Conservation (phyloP, 1,139 yeast species). For the Saccharomycopsis hybrid region DNA sequence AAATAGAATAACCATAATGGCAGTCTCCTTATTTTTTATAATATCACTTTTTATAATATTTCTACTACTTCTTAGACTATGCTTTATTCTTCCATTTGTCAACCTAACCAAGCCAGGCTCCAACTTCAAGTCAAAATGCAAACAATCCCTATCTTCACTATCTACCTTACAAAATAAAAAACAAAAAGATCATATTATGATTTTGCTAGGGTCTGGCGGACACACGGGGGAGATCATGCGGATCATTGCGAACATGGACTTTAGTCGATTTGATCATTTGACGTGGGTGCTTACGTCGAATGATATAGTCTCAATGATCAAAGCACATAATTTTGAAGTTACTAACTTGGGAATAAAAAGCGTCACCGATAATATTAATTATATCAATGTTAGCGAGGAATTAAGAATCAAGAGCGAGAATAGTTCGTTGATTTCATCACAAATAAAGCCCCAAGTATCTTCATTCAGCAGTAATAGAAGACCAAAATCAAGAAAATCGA, state of each 20-base stretch:
- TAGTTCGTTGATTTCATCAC: background rate
- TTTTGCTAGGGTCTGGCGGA: conserved; percentile 80
- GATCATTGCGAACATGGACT: conserved; percentile 41
- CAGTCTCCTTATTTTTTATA: too few species aligned
- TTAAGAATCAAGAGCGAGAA: background rate
- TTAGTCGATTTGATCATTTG: conserved; percentile 25
- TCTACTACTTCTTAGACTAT: conserved; percentile 6
- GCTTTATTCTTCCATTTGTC: conserved; percentile 12
- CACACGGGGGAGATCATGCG: conserved; percentile 95
- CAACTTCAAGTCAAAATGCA: background rate
- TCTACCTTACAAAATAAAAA: background rate
- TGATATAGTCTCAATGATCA: conserved; percentile 8
- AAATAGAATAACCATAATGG: too few species aligned
- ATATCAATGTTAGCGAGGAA: background rate
- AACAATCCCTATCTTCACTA: background rate
- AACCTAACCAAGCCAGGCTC: conserved; percentile 1
- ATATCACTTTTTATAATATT: conserved; percentile 1
- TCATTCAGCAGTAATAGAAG: background rate
- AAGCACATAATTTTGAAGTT: conserved; percentile 8
- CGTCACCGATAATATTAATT: background rate
- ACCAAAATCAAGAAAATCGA: background rate
- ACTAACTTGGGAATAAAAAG: background rate
- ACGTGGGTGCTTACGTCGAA: conserved; percentile 26
- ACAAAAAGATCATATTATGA: conserved; percentile 32
- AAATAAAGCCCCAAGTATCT: background rate